Conservation (phyloP, 2,329 filamentous ascomycete genomes). For the Stylonectria norvegica region DNA sequence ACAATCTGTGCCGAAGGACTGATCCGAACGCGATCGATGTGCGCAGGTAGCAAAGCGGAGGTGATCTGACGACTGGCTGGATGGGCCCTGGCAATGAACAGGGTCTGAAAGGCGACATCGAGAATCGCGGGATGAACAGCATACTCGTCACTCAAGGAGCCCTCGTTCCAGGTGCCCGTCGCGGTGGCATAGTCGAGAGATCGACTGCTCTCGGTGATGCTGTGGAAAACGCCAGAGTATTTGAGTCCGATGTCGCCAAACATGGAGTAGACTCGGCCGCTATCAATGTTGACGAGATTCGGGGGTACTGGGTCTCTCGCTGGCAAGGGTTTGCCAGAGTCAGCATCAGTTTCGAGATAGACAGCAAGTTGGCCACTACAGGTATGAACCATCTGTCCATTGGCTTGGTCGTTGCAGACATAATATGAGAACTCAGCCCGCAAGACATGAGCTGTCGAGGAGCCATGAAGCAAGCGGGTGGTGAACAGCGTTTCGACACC, state of each 20-base stretch:
- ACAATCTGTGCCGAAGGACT: conserved; percentile 7
- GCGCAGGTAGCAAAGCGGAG: conserved; percentile 5
- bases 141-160: conserved; percentile 8
- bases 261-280: conserved; percentile 9
- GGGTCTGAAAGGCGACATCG: conserved; percentile 9
- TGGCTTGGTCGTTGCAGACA: conserved; percentile 8
- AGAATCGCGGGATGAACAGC: conserved; percentile 9
- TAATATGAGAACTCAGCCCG: conserved; percentile 11
- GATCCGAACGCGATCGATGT: conserved; percentile 9
- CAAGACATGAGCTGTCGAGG: conserved; percentile 3
- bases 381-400: conserved; percentile 9
- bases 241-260: conserved; percentile 12
- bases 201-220: conserved; percentile 6
- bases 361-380: conserved; percentile 10
- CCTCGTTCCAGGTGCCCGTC: conserved; percentile 4
- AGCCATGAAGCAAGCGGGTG: conserved; percentile 1
- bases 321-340: conserved; percentile 5
- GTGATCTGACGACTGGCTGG: conserved; percentile 9
- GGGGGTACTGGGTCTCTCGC: conserved; percentile 2
- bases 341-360: conserved; percentile 2
- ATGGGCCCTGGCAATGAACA: conserved; percentile 7
- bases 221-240: conserved; percentile 9
- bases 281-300: conserved; percentile 8
- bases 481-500: conserved; percentile 12
- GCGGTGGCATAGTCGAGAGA: conserved; percentile 10